Evolutionary conservation across 2,329 filamentous ascomycete species (phyloP), one percentile per base, ranked within the genome.

Genomic region (Leptodontidium sp.): DNA sequence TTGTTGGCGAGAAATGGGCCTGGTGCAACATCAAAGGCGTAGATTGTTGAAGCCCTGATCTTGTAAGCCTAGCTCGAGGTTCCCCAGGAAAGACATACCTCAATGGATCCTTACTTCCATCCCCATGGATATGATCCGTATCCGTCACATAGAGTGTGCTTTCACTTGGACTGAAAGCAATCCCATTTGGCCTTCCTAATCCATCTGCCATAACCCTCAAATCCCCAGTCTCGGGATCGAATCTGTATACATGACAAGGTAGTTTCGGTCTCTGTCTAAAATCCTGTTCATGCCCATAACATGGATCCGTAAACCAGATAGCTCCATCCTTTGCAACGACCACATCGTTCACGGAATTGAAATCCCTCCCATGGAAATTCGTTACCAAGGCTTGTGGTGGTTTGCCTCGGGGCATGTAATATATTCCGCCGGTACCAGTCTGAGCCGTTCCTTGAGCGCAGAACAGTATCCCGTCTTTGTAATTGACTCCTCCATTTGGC

Each of bases 221-320:
- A 50, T 82, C 81, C 4, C 80, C 80, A 0, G 78, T 81, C 0
- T 71, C 70, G 0, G 80, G 80, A 26, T 82, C 78, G 68, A 81
- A 84, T 47, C 84, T 79, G 73, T 86, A 87, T 2, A 86, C 81
- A 45, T 84, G 82, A 68, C 79, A 80, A 4, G 84, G 84, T 29
- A 87, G 68, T 70, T 80, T 78, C 2, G 84, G 84, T 52, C 72
- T 69, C 1, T 78, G 79, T 47, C 84, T 80, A 53, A 86, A 83
- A 17, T 82, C 81, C 68, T 80, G 78, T 68, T 84, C 81, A 64
- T 81, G 80, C 4, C 83, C 84, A 63, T 81, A 79, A 32, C 76
- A 77, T 0, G 82, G 80, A 72, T 86, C 84, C 0, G 84, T 85
- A 71, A 86, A 86, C 84, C 84, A 86, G 12, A 86, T 72, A 0